phyloP scores from a whole-genome alignment of 2,329 filamentous ascomycete genomes.

The Zasmidium cellare region DNA sequence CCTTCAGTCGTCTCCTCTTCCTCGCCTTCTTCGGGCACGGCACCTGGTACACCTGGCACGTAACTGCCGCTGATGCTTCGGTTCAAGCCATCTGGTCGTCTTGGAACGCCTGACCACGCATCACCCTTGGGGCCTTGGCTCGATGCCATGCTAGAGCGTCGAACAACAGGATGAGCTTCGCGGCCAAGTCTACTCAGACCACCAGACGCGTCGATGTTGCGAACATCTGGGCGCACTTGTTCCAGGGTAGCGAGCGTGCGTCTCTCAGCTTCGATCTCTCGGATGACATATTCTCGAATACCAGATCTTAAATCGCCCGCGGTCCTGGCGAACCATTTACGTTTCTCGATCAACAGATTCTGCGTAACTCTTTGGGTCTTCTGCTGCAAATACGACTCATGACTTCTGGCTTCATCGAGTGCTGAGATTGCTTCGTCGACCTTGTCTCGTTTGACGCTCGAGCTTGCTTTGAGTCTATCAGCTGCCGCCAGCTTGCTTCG shows the following conservation, averaged over 20 bases:
- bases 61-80: conserved; percentile 75
- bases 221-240: conserved; percentile 86
- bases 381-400: conserved; percentile 76
- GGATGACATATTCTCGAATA: conserved; percentile 87
- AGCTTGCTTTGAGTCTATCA: conserved; percentile 82
- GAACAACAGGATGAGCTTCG: conserved; percentile 74
- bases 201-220: conserved; percentile 86
- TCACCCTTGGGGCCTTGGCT: conserved; percentile 98
- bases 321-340: conserved; percentile 87
- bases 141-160: conserved; percentile 78
- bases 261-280: conserved; percentile 93
- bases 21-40: conserved; percentile 57
- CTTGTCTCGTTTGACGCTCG: conserved; percentile 87
- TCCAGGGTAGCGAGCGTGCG: conserved; percentile 91
- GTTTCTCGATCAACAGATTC: conserved; percentile 84
- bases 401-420: conserved; percentile 80
- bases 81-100: conserved; percentile 74
- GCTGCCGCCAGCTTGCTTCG: conserved; percentile 81
- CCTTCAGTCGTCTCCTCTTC: conserved; percentile 43
- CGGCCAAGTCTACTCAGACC: conserved; percentile 86
- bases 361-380: conserved; percentile 88
- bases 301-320: conserved; percentile 78
- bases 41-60: conserved; percentile 48
- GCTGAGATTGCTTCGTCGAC: conserved; percentile 95
- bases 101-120: conserved; percentile 91